Conservation (phyloP, 148 eudicot genomes). For the Camellia japonica region DNA sequence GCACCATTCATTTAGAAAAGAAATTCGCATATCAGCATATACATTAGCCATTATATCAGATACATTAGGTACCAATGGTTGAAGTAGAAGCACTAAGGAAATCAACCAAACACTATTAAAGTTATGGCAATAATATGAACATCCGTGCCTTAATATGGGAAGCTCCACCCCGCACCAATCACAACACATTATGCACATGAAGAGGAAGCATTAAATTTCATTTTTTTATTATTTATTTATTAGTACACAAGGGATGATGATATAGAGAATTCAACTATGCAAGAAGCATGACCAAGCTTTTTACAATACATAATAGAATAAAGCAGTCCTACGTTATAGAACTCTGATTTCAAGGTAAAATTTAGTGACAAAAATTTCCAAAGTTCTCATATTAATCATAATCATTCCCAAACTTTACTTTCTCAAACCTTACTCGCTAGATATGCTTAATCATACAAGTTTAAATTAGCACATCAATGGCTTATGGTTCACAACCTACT, state of each 20-base stretch:
- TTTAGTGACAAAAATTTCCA: background rate
- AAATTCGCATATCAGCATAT: constrained; percentile 3
- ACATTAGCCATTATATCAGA: background rate
- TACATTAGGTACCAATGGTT: background rate
- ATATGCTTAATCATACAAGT: background rate
- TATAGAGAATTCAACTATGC: background rate
- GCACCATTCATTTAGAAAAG: constrained; percentile 26
- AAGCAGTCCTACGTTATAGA: background rate
- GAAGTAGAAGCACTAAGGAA: background rate
- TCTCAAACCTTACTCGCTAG: background rate
- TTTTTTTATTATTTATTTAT: background rate
- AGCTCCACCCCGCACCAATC: background rate
- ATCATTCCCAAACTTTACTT: background rate
- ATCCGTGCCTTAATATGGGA: background rate
- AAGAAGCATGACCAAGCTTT: background rate
- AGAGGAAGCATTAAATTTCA: background rate
- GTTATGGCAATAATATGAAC: background rate
- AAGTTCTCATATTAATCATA: background rate
- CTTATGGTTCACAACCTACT: background rate
- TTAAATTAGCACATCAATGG: background rate
- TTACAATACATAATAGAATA: background rate
- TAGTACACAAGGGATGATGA: background rate
- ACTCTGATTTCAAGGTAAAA: background rate
- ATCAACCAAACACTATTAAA: background rate
- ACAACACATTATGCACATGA: background rate